Evolutionary conservation across 495 filamentous ascomycete genomes (phyloP).

Genomic region (Aspergillus ostianus): DNA sequence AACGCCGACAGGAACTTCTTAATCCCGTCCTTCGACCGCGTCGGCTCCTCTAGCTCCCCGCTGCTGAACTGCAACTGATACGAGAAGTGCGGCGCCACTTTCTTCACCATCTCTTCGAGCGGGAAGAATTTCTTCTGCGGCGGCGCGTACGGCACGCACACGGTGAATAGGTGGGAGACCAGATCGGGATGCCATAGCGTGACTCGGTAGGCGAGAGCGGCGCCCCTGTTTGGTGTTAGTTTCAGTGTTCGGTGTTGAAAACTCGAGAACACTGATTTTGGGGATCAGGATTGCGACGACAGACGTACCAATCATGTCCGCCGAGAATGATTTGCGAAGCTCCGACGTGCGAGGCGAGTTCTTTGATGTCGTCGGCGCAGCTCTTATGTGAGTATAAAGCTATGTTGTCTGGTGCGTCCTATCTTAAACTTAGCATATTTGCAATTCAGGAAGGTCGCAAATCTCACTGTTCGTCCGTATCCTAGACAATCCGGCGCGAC

Average conservation of each 20-base stretch:
- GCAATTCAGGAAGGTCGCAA: neutral
- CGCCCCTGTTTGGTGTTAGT: conserved; percentile 41
- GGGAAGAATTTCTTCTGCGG: conserved; percentile 49
- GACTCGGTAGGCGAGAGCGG: conserved; percentile 58
- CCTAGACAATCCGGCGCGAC: conserved; percentile 80
- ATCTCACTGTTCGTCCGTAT: conserved; percentile 68
- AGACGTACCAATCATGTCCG: conserved; percentile 81
- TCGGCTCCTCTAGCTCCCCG: conserved; percentile 58
- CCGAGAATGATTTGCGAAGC: conserved; percentile 65
- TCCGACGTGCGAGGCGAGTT: conserved; percentile 58
- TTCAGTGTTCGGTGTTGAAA: neutral
- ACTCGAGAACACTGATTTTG: neutral
- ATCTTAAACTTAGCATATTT: conserved; percentile 2
- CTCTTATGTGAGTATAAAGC: conserved; percentile 66
- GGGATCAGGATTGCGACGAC: neutral
- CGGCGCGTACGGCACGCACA: conserved; percentile 72
- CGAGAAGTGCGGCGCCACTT: conserved; percentile 64
- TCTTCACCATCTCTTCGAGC: conserved; percentile 54
- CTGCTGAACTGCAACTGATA: conserved; percentile 81
- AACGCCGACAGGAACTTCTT: conserved; percentile 65
- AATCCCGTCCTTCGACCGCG: conserved; percentile 57
- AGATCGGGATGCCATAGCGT: conserved; percentile 71
- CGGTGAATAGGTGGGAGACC: conserved; percentile 67
- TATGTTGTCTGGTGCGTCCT: conserved; percentile 59
- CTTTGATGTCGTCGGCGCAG: conserved; percentile 67